These are phyloP conservation scores for Phylloboletellus chloephorus DNA, from an alignment of 1,284 basidiomycete genomes.

Conservation along the genomic window DNA sequence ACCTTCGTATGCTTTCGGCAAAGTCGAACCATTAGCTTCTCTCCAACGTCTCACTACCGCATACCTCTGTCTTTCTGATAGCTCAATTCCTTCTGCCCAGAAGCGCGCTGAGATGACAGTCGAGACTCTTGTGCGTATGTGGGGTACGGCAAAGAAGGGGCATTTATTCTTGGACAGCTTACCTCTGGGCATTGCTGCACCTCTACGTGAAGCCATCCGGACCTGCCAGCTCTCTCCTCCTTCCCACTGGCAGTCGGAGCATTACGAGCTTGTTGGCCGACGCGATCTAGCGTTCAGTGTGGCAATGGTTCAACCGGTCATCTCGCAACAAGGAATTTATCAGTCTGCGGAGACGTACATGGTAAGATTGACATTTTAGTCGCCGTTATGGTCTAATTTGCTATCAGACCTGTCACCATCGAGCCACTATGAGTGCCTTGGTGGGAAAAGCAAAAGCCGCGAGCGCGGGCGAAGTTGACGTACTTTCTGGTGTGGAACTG, in stretches of 20 bases:
- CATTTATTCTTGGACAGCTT: conserved; percentile 43
- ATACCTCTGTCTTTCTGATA: conserved; percentile 55
- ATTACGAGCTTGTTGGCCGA: conserved; percentile 74
- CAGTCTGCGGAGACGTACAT: conserved; percentile 37
- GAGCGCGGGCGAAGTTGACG: conserved; percentile 49
- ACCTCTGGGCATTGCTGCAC: conserved; percentile 74
- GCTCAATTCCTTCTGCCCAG: conserved; percentile 42
- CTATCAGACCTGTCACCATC: conserved; percentile 33
- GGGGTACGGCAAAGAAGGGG: conserved; percentile 40
- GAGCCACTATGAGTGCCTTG: conserved; percentile 48
- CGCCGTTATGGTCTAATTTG: conserved; percentile 24
- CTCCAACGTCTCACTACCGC: conserved; percentile 47
- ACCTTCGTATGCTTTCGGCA: conserved; percentile 59
- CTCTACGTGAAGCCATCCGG: conserved; percentile 77
- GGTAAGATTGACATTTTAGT: conserved; percentile 34
- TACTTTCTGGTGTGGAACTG: conserved; percentile 64
- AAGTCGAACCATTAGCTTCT: conserved; percentile 47
- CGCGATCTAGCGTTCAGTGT: conserved; percentile 63
- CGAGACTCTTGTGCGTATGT: conserved; percentile 50
- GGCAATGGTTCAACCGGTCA: conserved; percentile 28
- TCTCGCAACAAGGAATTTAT: conserved; percentile 28
- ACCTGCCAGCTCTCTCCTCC: conserved; percentile 78
- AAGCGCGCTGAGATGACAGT: conserved; percentile 65
- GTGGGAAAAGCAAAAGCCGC: conserved; percentile 45
- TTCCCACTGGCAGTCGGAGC: conserved; percentile 61